Evolutionary conservation across 306 rosid species (phyloP).

Genomic region (Canavalia ensiformis): DNA sequence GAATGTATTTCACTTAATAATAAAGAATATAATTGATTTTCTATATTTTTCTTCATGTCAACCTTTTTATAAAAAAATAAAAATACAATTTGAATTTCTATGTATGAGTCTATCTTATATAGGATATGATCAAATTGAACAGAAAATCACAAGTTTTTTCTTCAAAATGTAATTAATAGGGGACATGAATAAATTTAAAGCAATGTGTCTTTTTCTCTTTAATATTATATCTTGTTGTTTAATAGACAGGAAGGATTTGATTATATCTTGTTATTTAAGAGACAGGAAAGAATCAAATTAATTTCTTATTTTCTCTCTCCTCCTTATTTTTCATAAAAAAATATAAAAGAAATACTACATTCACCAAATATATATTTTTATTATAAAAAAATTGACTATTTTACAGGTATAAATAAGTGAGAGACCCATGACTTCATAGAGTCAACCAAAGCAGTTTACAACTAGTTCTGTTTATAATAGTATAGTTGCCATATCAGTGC

Average conservation of each 20-base stretch:
- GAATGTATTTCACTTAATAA: background rate
- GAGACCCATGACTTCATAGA: background rate
- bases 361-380: background rate
- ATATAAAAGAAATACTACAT: background rate
- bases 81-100: background rate
- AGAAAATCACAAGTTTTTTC: background rate
- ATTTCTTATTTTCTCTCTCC: background rate
- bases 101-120: background rate
- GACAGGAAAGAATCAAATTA: background rate
- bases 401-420: conserved; percentile 36
- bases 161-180: too few relatives aligned
- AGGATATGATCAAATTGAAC: background rate
- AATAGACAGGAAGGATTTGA: too few relatives aligned
- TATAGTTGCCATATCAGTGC: background rate
- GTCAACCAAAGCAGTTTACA: conserved; percentile 47
- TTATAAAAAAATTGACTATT: background rate
- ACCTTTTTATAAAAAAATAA: background rate
- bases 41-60: background rate
- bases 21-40: background rate
- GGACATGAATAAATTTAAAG: too few relatives aligned
- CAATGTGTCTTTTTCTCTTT: too few relatives aligned
- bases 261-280: background rate
- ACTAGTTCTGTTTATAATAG: background rate
- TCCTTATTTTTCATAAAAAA: background rate
- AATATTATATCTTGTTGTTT: too few relatives aligned